Conservation (phyloP, 768 basidiomycete species). For the Trametes meyenii region DNA sequence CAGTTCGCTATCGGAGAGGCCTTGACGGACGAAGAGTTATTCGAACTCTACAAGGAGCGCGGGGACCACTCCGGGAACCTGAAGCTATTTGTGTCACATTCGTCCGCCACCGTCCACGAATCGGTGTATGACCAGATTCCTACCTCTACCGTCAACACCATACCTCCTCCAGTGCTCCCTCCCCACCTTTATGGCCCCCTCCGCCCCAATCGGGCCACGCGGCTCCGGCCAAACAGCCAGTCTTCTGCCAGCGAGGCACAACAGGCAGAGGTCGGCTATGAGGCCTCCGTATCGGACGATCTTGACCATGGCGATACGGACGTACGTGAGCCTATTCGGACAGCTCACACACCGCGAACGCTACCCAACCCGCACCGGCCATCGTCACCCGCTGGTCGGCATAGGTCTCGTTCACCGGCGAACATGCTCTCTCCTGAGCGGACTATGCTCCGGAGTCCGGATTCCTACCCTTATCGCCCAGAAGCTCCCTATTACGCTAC, state of each 20-base stretch:
- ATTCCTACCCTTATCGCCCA: constrained; percentile 2
- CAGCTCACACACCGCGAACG: constrained; percentile 43
- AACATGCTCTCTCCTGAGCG: constrained; percentile 22
- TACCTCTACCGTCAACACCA: constrained; percentile 47
- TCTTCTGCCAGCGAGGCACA: constrained; percentile 70
- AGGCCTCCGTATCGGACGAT: constrained; percentile 62
- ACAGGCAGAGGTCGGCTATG: constrained; percentile 63
- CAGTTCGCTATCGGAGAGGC: constrained; percentile 74
- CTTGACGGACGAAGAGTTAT: constrained; percentile 68
- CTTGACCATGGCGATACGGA: constrained; percentile 58
- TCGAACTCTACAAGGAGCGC: constrained; percentile 67
- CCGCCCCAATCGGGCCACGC: constrained; percentile 50
- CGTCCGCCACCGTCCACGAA: constrained; percentile 63
- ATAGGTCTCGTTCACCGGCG: constrained; percentile 24
- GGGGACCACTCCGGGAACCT: constrained; percentile 82
- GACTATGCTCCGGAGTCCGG: constrained; percentile 2
- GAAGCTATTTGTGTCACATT: constrained; percentile 80
- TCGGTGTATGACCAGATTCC: constrained; percentile 39
- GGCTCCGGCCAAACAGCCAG: constrained; percentile 68
- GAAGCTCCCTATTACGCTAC: constrained; percentile 5
- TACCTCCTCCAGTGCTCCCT: constrained; percentile 59
- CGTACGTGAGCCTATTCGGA: constrained; percentile 30
- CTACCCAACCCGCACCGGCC: constrained; percentile 36
- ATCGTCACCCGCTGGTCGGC: constrained; percentile 40
- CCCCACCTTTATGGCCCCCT: constrained; percentile 46